Conservation (phyloP, 2,329 filamentous ascomycete genomes). For the Seiridium unicorne region DNA sequence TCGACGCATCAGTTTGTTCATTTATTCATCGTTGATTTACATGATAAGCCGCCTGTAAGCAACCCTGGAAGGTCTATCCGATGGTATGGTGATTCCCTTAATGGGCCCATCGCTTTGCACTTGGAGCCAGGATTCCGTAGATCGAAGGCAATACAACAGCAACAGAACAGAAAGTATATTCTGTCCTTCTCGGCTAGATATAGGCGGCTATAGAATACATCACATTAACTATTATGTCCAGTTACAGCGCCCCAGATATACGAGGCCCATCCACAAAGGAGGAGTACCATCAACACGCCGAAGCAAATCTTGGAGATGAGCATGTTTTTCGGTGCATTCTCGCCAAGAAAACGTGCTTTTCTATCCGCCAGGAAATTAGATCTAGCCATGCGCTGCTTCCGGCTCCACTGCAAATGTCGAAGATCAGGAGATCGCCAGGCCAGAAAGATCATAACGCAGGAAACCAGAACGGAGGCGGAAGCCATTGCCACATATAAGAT, state of each 20-base stretch:
- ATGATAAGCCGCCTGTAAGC: no score
- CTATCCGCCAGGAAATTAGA: constrained; percentile 42
- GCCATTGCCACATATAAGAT: constrained; percentile 56
- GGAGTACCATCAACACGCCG: constrained; percentile 38
- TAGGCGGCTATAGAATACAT: no score
- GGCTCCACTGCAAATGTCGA: constrained; percentile 54
- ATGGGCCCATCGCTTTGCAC: no score
- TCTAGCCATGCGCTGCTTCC: constrained; percentile 47
- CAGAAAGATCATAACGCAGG: constrained; percentile 34
- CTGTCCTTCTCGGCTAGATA: no score
- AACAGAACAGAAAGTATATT: no score
- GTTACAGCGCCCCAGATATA: constrained; percentile 62
- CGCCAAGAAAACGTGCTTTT: constrained; percentile 38
- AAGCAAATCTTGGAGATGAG: constrained; percentile 43
- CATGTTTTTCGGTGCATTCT: constrained; percentile 34
- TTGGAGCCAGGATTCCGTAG: no score
- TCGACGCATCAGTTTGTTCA: no score
- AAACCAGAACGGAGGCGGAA: constrained; percentile 45
- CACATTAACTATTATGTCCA: constrained; percentile 21
- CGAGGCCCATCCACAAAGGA: constrained; percentile 51
- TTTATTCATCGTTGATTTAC: no score
- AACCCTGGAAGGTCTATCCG: no score
- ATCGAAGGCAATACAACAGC: no score
- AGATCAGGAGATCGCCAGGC: constrained; percentile 40
- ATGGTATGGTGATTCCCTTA: no score